Percentiles rank a stretch among this genome's conserved stretches.
phyloP scores from a whole-genome alignment of 345 rosid species.

The Heritiera fomes region DNA sequence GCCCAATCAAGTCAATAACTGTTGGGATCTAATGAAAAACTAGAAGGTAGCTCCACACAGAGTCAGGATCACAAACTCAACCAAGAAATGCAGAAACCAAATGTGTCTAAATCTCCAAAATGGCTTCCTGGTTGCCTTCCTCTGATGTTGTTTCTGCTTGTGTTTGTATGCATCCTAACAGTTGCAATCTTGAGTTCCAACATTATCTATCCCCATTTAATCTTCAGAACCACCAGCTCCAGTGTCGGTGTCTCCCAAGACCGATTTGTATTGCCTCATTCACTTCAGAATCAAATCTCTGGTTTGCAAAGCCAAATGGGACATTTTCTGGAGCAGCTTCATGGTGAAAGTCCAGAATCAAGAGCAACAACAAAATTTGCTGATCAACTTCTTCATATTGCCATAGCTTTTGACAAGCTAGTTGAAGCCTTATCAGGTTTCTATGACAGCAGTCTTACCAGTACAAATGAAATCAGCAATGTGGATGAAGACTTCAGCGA shows the following conservation, averaged over 20 bases:
- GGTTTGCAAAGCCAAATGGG: conserved; percentile 44
- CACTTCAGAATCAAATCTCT: too few species aligned
- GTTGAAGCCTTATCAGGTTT: too few species aligned
- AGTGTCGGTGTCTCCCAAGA: neutral
- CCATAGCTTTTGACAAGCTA: too few species aligned
- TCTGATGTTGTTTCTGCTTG: conserved; percentile 31
- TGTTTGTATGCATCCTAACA: conserved; percentile 34
- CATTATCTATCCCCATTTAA: conserved; percentile 29
- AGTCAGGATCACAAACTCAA: neutral
- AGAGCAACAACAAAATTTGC: too few species aligned
- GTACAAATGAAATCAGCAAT: too few species aligned
- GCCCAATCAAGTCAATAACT: neutral
- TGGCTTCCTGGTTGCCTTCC: conserved; percentile 34
- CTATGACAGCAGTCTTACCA: too few species aligned
- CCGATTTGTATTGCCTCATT: conserved; percentile 21
- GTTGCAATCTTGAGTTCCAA: too few species aligned
- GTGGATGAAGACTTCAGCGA: too few species aligned
- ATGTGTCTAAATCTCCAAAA: conserved; percentile 28
- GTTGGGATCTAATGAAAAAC: neutral
- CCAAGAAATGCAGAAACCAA: conserved; percentile 40
- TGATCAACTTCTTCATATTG: too few species aligned
- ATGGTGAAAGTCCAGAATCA: too few species aligned
- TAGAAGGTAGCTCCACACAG: too few species aligned
- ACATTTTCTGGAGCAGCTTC: conserved; percentile 39
- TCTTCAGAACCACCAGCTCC: conserved; percentile 21